A percentile compares a stretch with the other conserved stretches of the same genome.
These are phyloP conservation scores for Hyaloscypha variabilis DNA, from an alignment of 495 filamentous ascomycete genomes.

Conservation along the genomic window DNA sequence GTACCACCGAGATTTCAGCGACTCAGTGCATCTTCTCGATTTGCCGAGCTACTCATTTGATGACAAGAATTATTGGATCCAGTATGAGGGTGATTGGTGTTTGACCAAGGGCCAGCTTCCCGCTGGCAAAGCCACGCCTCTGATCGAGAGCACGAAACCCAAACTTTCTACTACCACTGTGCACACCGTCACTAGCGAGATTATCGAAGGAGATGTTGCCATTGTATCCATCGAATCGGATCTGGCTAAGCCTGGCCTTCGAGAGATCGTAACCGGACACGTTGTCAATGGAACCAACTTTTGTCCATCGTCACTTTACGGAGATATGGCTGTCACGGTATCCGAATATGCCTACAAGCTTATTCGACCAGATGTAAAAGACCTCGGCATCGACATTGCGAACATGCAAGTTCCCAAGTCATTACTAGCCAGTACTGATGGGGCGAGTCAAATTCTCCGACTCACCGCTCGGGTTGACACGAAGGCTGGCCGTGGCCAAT, in stretches of 20 bases:
- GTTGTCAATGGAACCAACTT: conserved; percentile 61
- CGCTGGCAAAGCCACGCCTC: conserved; percentile 53
- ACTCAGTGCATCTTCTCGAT: conserved; percentile 60
- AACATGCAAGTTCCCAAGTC: conserved; percentile 72
- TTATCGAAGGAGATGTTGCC: conserved; percentile 53
- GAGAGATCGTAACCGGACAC: conserved; percentile 65
- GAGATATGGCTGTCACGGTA: conserved; percentile 76
- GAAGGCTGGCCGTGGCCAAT: background rate
- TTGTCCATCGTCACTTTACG: conserved; percentile 62
- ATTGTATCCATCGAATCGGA: conserved; percentile 69
- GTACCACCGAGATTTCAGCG: conserved; percentile 71
- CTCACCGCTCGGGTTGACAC: conserved; percentile 22
- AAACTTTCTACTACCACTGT: conserved; percentile 52
- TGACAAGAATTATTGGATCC: conserved; percentile 81
- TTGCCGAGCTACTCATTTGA: conserved; percentile 81
- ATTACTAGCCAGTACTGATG: conserved; percentile 61
- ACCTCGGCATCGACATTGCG: conserved; percentile 61
- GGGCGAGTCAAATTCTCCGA: conserved; percentile 31
- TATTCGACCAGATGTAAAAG: conserved; percentile 52
- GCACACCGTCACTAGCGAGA: conserved; percentile 57
- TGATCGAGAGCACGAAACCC: conserved; percentile 55
- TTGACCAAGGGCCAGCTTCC: conserved; percentile 72
- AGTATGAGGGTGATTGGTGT: conserved; percentile 70
- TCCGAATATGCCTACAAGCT: conserved; percentile 68
- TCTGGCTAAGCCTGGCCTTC: conserved; percentile 60